These are phyloP conservation scores for Vitis labrusca DNA, from an alignment of 164 flowering plant genomes.

Conservation along the genomic window DNA sequence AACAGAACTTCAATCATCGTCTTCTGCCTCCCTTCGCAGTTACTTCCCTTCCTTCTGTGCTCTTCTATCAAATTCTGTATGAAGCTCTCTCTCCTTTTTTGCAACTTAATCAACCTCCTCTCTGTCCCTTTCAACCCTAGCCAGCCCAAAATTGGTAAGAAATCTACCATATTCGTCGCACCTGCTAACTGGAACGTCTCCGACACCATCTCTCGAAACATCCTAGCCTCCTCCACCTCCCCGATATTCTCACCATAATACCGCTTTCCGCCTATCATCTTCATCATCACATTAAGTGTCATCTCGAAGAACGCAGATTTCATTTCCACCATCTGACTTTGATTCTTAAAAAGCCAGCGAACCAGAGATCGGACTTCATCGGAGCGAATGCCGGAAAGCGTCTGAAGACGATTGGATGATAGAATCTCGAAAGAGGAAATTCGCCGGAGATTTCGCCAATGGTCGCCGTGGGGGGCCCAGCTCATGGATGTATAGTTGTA, in stretches of 20 bases:
- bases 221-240: constrained; percentile 21
- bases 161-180: constrained; percentile 17
- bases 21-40: constrained; percentile 4
- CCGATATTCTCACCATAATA: constrained; percentile 24
- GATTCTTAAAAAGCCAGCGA: constrained; percentile 1
- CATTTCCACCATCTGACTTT: constrained; percentile 27
- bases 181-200: constrained; percentile 3
- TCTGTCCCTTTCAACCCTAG: constrained; percentile 22
- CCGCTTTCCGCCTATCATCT: constrained; percentile 54
- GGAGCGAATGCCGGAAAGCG: constrained; percentile 24
- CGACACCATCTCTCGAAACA: constrained; percentile 8
- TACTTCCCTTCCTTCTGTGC: constrained; percentile 4
- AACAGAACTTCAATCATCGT: constrained; percentile 35
- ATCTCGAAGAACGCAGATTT: constrained; percentile 31
- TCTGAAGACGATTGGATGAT: constrained; percentile 34
- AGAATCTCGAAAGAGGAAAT: constrained; percentile 41
- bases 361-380: constrained; percentile 39
- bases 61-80: constrained; percentile 48
- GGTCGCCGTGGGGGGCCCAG: constrained; percentile 46
- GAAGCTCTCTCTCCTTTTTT: constrained; percentile 32
- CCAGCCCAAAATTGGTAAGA: constrained; percentile 28
- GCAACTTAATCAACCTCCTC: constrained; percentile 22
- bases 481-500: constrained; percentile 29
- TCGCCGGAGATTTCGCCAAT: constrained; percentile 52
- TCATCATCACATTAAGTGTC: constrained; percentile 43